Base-by-base conservation (phyloP, 2,329 filamentous ascomycete genomes). In the Colletotrichum brevisporum region DNA sequence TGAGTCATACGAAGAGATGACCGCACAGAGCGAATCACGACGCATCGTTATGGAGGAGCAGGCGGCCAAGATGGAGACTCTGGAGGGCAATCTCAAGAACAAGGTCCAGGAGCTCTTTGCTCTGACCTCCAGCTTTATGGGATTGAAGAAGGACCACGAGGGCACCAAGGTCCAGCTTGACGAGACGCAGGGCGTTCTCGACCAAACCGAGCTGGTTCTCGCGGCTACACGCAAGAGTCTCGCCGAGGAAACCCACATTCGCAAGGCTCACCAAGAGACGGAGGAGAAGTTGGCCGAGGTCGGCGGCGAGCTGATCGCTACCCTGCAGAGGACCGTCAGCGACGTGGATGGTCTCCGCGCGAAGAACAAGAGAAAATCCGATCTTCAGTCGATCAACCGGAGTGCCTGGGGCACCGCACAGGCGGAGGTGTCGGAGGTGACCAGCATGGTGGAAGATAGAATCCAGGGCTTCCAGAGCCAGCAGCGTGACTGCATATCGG, bases 1-100 rank as follows among this genome's bases (percentile, higher is more conserved):
- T 65, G 94, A 97, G 67, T 89, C 89, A 16, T 98, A 94, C 76
- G 95, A 98, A 77, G 93, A 97, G 74, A 92, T 99, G 82, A 95
- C 91, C 0, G 92, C 93, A 5, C 91, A 97, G 78, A 98, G 93
- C 80, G 96, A 99, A 80, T 97, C 95, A 2, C 89, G 95, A 60
- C 88, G 94, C 13, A 98, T 98, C 71, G 87, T 98, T 47, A 92
- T 92, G 73, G 95, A 98, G 75, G 96, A 99, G 78, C 95, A 98
- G 76, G 88, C 91, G 8, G 94, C 95, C 73, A 95, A 94, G 79
- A 94, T 99, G 54, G 94, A 97, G 77, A 95, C 94, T 0, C 91
- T 98, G 83, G 96, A 99, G 78, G 89, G 88, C 45, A 97, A 96
- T 75, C 84, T 99, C 63, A 90, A 94, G 24, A 96, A 97, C 82